These are phyloP conservation scores for Hanseniaspora osmophila DNA, from an alignment of 805 yeast species.

Conservation along the genomic window DNA sequence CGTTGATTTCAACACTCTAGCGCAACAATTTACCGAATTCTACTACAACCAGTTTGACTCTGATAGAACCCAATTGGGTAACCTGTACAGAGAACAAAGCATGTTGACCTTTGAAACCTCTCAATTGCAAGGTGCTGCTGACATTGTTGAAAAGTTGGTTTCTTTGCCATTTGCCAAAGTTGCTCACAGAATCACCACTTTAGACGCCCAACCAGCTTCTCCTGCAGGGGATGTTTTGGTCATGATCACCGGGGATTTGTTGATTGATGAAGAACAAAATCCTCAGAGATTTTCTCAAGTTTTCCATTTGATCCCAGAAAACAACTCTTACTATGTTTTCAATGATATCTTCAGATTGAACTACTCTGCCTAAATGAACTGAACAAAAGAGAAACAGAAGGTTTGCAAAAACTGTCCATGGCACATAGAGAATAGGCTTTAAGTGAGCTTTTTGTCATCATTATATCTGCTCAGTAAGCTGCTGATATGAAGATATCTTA, in stretches of 20 bases:
- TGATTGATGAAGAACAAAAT: constrained; percentile 84
- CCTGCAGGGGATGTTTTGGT: constrained; percentile 86
- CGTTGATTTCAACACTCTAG: constrained; percentile 34
- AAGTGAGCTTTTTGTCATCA: no score
- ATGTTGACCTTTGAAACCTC: constrained; percentile 94
- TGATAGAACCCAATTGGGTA: constrained; percentile 84
- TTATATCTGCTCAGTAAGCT: no score
- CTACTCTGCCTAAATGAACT: constrained; percentile 41
- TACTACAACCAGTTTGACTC: constrained; percentile 91
- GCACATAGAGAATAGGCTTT: no score
- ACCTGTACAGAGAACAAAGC: constrained; percentile 89
- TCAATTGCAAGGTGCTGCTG: constrained; percentile 88
- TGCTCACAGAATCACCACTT: constrained; percentile 81
- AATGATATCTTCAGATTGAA: constrained; percentile 95
- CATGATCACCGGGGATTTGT: constrained; percentile 92
- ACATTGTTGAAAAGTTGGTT: constrained; percentile 80
- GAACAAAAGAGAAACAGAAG: no score
- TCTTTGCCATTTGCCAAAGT: constrained; percentile 87
- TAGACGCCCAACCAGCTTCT: constrained; percentile 96
- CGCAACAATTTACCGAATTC: constrained; percentile 79
- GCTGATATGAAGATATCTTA: no score
- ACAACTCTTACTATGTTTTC: constrained; percentile 79
- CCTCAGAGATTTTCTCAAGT: constrained; percentile 95
- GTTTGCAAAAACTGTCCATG: no score
- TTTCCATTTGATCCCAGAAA: constrained; percentile 91